phyloP scores from a whole-genome alignment of 1,139 yeast genomes.

The Insectozyma bohioensis region DNA sequence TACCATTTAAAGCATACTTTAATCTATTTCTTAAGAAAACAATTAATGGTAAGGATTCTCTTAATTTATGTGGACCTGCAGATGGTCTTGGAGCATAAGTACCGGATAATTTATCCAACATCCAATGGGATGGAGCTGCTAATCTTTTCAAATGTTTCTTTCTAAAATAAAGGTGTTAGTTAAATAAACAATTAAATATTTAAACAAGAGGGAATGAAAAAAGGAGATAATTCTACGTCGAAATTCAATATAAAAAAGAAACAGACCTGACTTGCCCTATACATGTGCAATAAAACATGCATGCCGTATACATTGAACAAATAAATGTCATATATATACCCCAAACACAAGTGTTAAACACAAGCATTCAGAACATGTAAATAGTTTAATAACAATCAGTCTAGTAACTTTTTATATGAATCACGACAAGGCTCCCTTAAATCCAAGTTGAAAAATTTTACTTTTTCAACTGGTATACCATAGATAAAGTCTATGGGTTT shows the following conservation, averaged over 20 bases:
- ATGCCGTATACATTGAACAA: conserved; percentile 1
- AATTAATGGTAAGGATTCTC: conserved; percentile 95
- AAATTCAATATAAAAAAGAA: neutral
- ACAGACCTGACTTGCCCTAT: neutral
- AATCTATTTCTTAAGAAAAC: conserved; percentile 97
- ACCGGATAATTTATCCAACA: conserved; percentile 99
- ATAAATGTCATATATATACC: too few relatives aligned
- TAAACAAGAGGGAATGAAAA: neutral
- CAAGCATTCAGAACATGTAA: too few relatives aligned
- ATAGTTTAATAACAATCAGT: too few relatives aligned
- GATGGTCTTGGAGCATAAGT: conserved; percentile 98
- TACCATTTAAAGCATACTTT: conserved; percentile 97
- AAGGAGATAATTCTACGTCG: conserved; percentile 5
- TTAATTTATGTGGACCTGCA: conserved; percentile 97
- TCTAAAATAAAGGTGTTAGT: conserved; percentile 30
- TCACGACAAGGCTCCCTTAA: conserved; percentile 39
- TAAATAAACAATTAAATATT: neutral
- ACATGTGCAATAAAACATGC: neutral
- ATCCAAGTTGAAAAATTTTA: conserved; percentile 23
- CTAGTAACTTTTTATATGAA: conserved; percentile 8
- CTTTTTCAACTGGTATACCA: conserved; percentile 17
- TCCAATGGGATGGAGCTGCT: conserved; percentile 99
- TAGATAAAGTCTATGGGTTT: conserved; percentile 15
- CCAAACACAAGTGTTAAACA: too few relatives aligned
- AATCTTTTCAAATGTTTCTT: conserved; percentile 98